Percentiles rank a stretch among this genome's conserved stretches.
These are phyloP conservation scores for Prunus padus DNA, from an alignment of 306 rosid genomes.

Conservation along the genomic window DNA sequence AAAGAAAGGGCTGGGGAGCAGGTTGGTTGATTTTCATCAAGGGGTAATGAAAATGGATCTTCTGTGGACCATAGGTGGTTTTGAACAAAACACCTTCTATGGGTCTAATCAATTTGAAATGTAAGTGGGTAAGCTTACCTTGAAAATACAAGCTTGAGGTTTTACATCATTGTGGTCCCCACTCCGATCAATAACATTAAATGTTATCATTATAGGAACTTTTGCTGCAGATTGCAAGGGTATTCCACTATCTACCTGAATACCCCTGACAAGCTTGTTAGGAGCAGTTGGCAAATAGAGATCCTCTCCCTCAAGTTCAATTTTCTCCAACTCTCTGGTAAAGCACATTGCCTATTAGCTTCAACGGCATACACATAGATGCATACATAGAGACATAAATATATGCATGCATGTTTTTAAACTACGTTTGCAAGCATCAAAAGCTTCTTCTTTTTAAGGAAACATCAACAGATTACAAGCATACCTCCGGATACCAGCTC, in stretches of 20 bases:
- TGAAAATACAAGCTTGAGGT: slow-evolving; percentile 98
- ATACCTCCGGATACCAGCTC: slow-evolving; percentile 84
- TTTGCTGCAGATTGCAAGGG: slow-evolving; percentile 98
- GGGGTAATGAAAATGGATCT: slow-evolving; percentile 15
- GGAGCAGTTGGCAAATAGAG: slow-evolving; percentile 94
- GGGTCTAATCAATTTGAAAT: slow-evolving; percentile 6
- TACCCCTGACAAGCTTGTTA: slow-evolving; percentile 79
- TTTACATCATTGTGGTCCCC: slow-evolving; percentile 68
- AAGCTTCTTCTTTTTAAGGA: background rate
- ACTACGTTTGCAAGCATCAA: slow-evolving; percentile 5
- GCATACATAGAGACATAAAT: background rate
- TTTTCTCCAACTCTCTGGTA: slow-evolving; percentile 89
- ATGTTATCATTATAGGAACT: slow-evolving; percentile 96
- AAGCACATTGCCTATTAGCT: slow-evolving; percentile 20
- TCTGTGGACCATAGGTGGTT: background rate
- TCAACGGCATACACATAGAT: slow-evolving; percentile 5
- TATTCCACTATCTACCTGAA: slow-evolving; percentile 90
- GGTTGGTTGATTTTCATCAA: slow-evolving; percentile 17
- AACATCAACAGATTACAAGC: slow-evolving; percentile 15
- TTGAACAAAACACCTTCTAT: slow-evolving; percentile 6
- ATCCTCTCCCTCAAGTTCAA: slow-evolving; percentile 79
- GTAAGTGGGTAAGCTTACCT: slow-evolving; percentile 49
- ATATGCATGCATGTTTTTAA: background rate
- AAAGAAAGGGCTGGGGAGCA: background rate
- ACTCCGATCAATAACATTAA: slow-evolving; percentile 73